Base-by-base conservation (phyloP, 164 flowering plant genomes). In the Tetracentron sinense region DNA sequence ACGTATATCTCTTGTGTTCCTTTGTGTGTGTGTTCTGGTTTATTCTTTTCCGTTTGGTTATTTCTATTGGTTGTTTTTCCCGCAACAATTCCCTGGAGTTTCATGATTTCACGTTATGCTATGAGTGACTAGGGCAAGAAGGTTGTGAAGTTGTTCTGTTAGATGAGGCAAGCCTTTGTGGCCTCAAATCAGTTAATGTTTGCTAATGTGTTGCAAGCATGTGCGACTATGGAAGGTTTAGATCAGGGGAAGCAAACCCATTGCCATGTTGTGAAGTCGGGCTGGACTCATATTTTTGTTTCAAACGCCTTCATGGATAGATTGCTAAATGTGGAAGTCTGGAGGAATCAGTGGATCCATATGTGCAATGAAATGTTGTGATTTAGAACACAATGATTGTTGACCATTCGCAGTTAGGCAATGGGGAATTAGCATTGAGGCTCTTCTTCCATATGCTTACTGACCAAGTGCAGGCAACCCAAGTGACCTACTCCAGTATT, bases 301-400 rank as follows among this genome's bases (percentile, higher is more conserved):
- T 74, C 72, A 30, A 91, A 91, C 81, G 95, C 95, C 28, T 81
- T 91, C 28, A 89, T 86, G 76, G 93, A 87, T 77, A 84, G 82
- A 56, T 90, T 78, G 90, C 91, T 28, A 94, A 91, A 75, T 89
- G 98, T 72, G 85, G 83, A 56, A 72, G 54, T 50, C 76, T 89
- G 62, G 89, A 79, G 47, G 68, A 73, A 52, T 74, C 95, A 0
- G 51, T 69, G 67, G 58, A 75, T 26, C 55, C 89, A 20, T 94
- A 91, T 72, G 42, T 38, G 46, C 75, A 70, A 44, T 66, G 60
- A 65, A 94, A 80, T 75, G 85, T 83, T 27, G 95, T 94, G n/a
- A 73, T 84, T 15, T 94, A 95, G 96, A 94, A 94, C 75, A 91
- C 96, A 0, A 51, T 94, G 67, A 94, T 94, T 60, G 98, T 89